Conservation (phyloP, 805 yeast species). For the Yueomyces sinensis region DNA sequence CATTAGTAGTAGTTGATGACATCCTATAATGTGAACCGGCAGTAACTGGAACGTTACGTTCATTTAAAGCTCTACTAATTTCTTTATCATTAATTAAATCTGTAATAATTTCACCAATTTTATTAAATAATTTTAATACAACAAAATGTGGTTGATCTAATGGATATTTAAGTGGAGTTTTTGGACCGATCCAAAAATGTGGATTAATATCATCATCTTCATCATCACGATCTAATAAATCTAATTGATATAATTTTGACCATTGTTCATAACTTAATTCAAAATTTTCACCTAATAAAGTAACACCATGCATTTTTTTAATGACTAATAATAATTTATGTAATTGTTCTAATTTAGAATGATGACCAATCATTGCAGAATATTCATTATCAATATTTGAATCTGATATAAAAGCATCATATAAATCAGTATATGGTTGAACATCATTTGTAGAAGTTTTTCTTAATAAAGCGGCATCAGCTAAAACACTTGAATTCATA, state of each 20-base stretch:
- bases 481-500: too few species aligned
- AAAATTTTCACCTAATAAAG: constrained; percentile 8
- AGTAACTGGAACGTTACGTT: too few species aligned
- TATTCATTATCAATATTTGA: background rate
- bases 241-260: constrained; percentile 7
- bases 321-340: constrained; percentile 6
- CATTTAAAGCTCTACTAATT: background rate
- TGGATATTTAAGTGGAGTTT: constrained; percentile 60
- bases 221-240: background rate
- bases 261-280: constrained; percentile 16
- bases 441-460: too few species aligned
- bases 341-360: constrained; percentile 5
- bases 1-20: background rate
- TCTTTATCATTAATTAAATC: background rate
- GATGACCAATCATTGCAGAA: background rate
- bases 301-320: constrained; percentile 11
- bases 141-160: constrained; percentile 56
- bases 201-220: constrained; percentile 16
- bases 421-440: background rate
- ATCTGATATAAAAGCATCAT: background rate
- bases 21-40: too few species aligned
- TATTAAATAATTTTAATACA: constrained; percentile 24
- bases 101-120: constrained; percentile 9
- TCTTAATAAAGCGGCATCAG: too few species aligned
- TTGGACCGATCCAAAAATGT: constrained; percentile 46